Base-by-base conservation (phyloP, 169 alveolate species). In the Eimeria brunetti region DNA sequence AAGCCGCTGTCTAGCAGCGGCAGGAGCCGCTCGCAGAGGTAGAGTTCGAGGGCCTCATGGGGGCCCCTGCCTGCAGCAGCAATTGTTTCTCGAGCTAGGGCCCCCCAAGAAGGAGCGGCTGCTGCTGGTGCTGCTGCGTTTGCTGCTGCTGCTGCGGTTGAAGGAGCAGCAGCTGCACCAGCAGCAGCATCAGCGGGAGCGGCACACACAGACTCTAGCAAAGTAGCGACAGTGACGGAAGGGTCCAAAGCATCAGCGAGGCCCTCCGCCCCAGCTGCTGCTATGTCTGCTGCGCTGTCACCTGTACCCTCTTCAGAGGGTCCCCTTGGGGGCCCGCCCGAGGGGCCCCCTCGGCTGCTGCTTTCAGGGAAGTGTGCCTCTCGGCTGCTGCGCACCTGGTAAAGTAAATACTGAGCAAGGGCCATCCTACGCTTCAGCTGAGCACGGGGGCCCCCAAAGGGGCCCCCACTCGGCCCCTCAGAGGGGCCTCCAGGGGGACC, bases 221-320 rank as follows among this genome's bases (percentile, higher is more conserved):
- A 30, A 7, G n/a, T 38, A 33, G 80, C 56, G 9, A 84, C 78
- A 11, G 78, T 58, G 24, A 84, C 80, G 0, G 91, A 84, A n/a
- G 91, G 91, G 38, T 58, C 76, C 0, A 84, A 33, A 24, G 91
- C 53, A 58, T 60, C 91, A 14, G 91, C 91, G 46, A 84, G 91
- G 56, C 91, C 78, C 58, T 53, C 91, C 1, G 91, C 91, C 41
- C 91, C 91, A 33, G 91, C 75, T 33, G 91, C 91, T 22, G 78
- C 91, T 58, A 84, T 53, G 36, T 44, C 91, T n/a, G 91, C 91
- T 12, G 91, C 91, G 27, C 91, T 84, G 78, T 33, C 91, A 1
- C 89, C 69, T 46, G 69, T 30, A 12, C 69, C 71, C 24, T 51
- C 67, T 22, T 27, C 69, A 18, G 36, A 22, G 33, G 88, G 11